Percentiles rank a stretch among this genome's conserved stretches.
phyloP scores from a whole-genome alignment of 805 yeast species.

The Teunomyces cretensis region DNA sequence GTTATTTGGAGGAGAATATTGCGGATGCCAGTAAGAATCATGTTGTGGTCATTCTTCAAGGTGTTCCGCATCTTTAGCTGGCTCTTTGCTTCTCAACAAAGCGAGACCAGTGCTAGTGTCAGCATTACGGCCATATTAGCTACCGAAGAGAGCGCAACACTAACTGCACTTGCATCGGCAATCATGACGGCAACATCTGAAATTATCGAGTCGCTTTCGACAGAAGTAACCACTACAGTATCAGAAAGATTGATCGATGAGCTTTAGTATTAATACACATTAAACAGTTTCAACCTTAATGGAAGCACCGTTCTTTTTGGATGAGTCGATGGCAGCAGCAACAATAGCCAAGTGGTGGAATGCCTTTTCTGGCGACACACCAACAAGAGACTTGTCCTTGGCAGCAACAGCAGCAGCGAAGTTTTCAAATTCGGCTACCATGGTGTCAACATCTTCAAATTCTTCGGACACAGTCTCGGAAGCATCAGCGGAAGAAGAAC shows the following conservation, averaged over 20 bases:
- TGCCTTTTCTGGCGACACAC: conserved; percentile 69
- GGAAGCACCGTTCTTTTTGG: conserved; percentile 50
- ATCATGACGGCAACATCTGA: neutral
- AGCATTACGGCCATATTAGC: neutral
- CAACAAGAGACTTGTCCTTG: conserved; percentile 58
- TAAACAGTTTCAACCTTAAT: conserved; percentile 41
- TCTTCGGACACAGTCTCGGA: conserved; percentile 49
- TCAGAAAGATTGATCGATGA: conserved; percentile 8
- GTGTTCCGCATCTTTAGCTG: conserved; percentile 20
- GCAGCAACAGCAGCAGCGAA: conserved; percentile 57
- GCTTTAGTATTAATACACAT: conserved; percentile 3
- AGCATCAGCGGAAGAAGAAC: conserved; percentile 36
- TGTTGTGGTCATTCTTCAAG: conserved; percentile 48
- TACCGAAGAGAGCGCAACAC: too few relatives aligned
- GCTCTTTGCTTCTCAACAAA: conserved; percentile 5
- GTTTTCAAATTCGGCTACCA: conserved; percentile 48
- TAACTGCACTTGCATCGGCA: neutral
- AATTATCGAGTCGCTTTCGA: conserved; percentile 1
- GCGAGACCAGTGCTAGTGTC: neutral
- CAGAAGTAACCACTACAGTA: neutral
- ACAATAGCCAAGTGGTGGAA: conserved; percentile 92
- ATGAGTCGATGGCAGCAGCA: conserved; percentile 79
- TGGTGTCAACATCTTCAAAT: conserved; percentile 45
- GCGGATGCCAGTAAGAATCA: conserved; percentile 41
- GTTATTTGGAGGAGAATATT: conserved; percentile 51